A percentile compares a stretch with the other conserved stretches of the same genome.
Conservation (phyloP, 164 flowering plant species). For the Aristolochia contorta region DNA sequence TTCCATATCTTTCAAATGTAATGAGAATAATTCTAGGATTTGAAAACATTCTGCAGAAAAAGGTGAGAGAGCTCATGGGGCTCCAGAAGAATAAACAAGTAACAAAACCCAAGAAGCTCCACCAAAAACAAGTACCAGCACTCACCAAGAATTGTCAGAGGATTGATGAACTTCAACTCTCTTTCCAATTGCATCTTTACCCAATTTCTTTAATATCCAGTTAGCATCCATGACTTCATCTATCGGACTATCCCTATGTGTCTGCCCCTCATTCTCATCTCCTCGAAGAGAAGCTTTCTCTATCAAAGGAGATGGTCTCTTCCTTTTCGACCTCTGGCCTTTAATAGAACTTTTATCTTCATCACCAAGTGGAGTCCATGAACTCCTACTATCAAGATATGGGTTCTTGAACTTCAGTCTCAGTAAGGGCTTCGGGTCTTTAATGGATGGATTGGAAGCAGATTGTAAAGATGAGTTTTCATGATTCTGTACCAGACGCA, state of each 20-base stretch:
- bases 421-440: constrained; percentile 62
- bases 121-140: constrained; percentile 2
- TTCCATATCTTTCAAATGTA: too few relatives aligned
- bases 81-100: background rate
- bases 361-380: constrained; percentile 38
- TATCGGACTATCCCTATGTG: constrained; percentile 32
- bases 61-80: background rate
- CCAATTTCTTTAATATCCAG: constrained; percentile 90
- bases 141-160: constrained; percentile 89
- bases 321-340: constrained; percentile 96
- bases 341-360: constrained; percentile 66
- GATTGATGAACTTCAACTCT: constrained; percentile 82
- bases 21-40: too few relatives aligned
- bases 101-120: background rate
- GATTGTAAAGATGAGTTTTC: constrained; percentile 18
- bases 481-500: constrained; percentile 16
- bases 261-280: constrained; percentile 27
- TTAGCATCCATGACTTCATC: constrained; percentile 76
- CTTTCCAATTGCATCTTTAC: constrained; percentile 93
- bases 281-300: constrained; percentile 36
- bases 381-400: constrained; percentile 36
- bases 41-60: background rate
- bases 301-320: constrained; percentile 51
- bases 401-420: constrained; percentile 80
- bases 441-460: constrained; percentile 28